Evolutionary conservation across 2,329 filamentous ascomycete genomes (phyloP), one percentile per base, ranked within the genome.

Genomic region (Bisporella sp.): DNA sequence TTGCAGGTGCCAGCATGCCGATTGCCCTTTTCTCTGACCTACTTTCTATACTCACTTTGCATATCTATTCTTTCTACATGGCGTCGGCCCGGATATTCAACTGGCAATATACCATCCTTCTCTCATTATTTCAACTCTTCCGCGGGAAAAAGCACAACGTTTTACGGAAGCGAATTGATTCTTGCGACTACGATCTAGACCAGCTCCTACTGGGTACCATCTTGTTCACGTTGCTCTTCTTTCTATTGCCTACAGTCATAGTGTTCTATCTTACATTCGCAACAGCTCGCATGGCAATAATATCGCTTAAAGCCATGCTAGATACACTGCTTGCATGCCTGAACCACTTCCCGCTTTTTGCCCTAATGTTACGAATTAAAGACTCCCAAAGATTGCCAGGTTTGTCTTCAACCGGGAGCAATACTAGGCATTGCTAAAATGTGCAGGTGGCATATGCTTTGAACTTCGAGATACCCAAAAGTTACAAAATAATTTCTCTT

Each of bases 251-350:
- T 0, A 99, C 93, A 0, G 90, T 99, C 29, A 82, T 92, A 48
- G 93, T 99, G 41, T 99, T 97, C 66, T 99, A 99, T 64, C 76
- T 96, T 53, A 96, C 95, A 41, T 99, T 99, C 71, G 92, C 95
- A 45, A 83, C 89, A 54, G 91, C 92, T 35, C 81, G 95, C 46
- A 96, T 99, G 87, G 82, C 85, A 56, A 97, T 97, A 59, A 99
- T 99, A 56, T 85, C 85, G 9, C 73, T 97, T 54, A 99, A 97
- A 68, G 95, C 92, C 9, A 78, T 81, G 12, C 83, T 99, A 51
- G 93, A 99, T 69, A 96, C 92, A 2, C 78, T 90, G 61, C 77
- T 99, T 59, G 95, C 93, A 41, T 96, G 88, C 69, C 71, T 99
- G 51, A 99, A 99, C 65, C 95, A 99, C 69, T 99, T 99, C 61